Percentiles rank a stretch among this genome's conserved stretches.
Conservation (phyloP, 148 eudicot species). For the Gaultheria prostrata region DNA sequence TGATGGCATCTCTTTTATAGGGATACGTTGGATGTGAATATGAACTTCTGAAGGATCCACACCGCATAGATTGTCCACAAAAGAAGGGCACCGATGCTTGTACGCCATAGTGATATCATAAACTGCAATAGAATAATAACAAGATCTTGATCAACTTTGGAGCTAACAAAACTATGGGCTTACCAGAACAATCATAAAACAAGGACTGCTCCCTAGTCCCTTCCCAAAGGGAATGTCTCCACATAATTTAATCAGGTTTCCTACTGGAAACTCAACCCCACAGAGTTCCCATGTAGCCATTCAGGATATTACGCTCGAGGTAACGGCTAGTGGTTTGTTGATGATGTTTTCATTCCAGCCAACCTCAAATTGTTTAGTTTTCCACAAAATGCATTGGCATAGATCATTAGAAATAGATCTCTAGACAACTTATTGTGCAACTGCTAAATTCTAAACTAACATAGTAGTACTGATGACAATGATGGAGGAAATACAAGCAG, state of each 20-base stretch:
- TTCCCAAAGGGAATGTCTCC: not conserved
- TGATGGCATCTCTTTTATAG: slow-evolving; percentile 42
- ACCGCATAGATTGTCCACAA: slow-evolving; percentile 66
- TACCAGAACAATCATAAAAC: not conserved
- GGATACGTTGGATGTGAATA: slow-evolving; percentile 50
- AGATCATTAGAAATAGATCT: not conserved
- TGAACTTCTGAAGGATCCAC: slow-evolving; percentile 79
- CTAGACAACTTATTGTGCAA: not conserved
- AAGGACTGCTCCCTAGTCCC: not conserved
- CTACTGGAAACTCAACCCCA: not conserved
- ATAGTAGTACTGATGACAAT: too few relatives aligned
- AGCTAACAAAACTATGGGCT: not conserved
- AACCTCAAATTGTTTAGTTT: not conserved
- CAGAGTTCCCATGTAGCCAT: not conserved
- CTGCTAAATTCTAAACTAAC: not conserved
- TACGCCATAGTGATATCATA: slow-evolving; percentile 74
- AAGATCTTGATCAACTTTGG: not conserved
- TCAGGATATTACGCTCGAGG: too few relatives aligned
- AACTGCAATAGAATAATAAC: slow-evolving; percentile 37
- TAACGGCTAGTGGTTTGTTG: not conserved
- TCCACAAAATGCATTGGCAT: not conserved
- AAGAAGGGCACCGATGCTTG: slow-evolving; percentile 59
- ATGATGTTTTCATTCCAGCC: not conserved
- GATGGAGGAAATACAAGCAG: not conserved
- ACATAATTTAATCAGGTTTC: not conserved